A percentile compares a stretch with the other conserved stretches of the same genome.
Evolutionary conservation across 208 protist genomes (phyloP).

Genomic region (Trypanosoma grayi): DNA sequence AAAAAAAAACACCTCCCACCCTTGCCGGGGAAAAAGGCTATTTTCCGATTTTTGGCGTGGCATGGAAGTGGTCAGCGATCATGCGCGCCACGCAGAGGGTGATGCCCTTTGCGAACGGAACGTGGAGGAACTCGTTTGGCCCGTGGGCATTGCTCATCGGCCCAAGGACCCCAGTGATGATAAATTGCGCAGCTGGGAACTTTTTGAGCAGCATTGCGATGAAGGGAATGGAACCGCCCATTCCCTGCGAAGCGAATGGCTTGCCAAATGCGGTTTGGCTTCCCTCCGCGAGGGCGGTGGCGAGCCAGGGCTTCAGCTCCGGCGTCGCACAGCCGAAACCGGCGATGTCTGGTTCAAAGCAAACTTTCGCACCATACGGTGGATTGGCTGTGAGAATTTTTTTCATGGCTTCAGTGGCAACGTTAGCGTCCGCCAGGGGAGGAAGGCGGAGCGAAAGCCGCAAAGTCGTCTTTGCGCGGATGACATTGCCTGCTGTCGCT

Average conservation of each 20-base stretch:
- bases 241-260: conserved; percentile 55
- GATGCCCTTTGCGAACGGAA: conserved; percentile 88
- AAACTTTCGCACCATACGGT: conserved; percentile 91
- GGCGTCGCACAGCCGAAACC: conserved; percentile 88
- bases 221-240: conserved; percentile 94
- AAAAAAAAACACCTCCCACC: neutral
- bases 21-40: neutral
- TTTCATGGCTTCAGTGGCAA: conserved; percentile 50
- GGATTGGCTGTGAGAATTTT: conserved; percentile 82
- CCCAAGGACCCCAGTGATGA: conserved; percentile 92
- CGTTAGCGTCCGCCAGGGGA: conserved; percentile 62
- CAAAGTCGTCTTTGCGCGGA: conserved; percentile 83
- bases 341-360: conserved; percentile 46
- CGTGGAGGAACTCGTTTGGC: conserved; percentile 94
- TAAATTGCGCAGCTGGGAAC: conserved; percentile 93
- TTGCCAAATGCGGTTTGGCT: conserved; percentile 84
- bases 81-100: conserved; percentile 77
- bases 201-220: conserved; percentile 89
- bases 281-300: conserved; percentile 59
- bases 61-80: conserved; percentile 65
- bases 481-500: conserved; percentile 91
- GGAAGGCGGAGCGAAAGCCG: conserved; percentile 94
- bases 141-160: conserved; percentile 93
- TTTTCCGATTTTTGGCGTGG: conserved; percentile 41
- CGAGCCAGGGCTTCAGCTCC: conserved; percentile 77